These are phyloP conservation scores for Iris pallida DNA, from an alignment of 116 monocot genomes.

Conservation along the genomic window DNA sequence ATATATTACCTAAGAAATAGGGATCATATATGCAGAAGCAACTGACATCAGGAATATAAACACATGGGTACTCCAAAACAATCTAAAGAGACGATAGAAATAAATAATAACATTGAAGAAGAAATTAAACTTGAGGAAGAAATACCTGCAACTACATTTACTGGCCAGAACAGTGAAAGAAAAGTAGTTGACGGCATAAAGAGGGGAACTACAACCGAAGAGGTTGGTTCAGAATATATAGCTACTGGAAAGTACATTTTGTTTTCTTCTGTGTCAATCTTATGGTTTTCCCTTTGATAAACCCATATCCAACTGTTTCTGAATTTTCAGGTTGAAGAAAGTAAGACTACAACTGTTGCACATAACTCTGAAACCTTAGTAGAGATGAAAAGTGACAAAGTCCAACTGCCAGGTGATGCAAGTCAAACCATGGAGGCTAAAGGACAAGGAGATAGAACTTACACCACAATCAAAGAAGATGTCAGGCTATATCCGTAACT, in stretches of 20 bases:
- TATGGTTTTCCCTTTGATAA: not conserved
- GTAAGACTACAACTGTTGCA: not conserved
- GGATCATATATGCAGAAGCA: no score
- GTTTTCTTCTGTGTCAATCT: not conserved
- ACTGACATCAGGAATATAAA: no score
- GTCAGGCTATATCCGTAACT: slow-evolving; percentile 1
- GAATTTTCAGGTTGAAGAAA: not conserved
- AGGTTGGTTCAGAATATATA: slow-evolving; percentile 8
- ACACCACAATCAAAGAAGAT: not conserved
- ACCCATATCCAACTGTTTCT: not conserved
- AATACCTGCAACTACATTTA: not conserved
- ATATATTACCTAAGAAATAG: no score
- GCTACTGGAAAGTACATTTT: not conserved
- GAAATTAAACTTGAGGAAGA: not conserved
- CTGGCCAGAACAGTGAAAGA: slow-evolving; percentile 2
- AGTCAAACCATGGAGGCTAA: slow-evolving; percentile 1
- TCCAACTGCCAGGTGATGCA: not conserved
- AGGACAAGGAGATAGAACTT: not conserved
- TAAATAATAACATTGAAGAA: no score
- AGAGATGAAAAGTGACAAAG: not conserved
- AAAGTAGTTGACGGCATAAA: not conserved
- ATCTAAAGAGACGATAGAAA: no score
- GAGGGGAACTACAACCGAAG: slow-evolving; percentile 1
- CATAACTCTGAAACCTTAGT: not conserved
- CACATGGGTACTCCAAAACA: no score